A percentile compares a stretch with the other conserved stretches of the same genome.
Conservation (phyloP, 1,139 yeast species). For the Nakaseomyces kungkrabaensis region DNA sequence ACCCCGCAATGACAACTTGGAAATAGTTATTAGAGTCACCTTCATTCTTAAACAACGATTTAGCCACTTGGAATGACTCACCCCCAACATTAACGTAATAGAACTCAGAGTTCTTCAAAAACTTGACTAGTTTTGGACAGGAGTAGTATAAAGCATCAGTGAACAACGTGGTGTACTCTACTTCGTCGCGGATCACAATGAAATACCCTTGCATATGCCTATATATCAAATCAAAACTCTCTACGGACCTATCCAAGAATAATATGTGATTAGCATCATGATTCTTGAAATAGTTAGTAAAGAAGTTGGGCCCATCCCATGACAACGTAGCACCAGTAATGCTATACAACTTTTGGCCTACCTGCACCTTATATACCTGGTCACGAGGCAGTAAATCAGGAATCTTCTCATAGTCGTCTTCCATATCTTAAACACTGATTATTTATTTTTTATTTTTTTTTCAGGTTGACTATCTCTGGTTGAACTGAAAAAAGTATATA, state of each 20-base stretch:
- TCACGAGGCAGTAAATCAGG: conserved; percentile 52
- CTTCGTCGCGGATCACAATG: conserved; percentile 46
- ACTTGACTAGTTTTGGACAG: conserved; percentile 42
- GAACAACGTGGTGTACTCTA: conserved; percentile 49
- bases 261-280: conserved; percentile 27
- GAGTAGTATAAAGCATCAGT: conserved; percentile 64
- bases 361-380: conserved; percentile 56
- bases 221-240: conserved; percentile 53
- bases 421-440: neutral
- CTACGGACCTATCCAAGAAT: conserved; percentile 63
- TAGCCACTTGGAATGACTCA: conserved; percentile 46
- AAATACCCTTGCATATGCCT: conserved; percentile 69
- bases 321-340: conserved; percentile 72
- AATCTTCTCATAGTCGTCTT: conserved; percentile 28
- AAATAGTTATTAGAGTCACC: conserved; percentile 75
- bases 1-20: conserved; percentile 44
- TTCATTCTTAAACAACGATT: conserved; percentile 38
- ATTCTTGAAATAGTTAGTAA: conserved; percentile 34
- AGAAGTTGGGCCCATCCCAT: conserved; percentile 53
- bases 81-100: conserved; percentile 56
- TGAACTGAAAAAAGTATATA: neutral
- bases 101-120: conserved; percentile 40
- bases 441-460: neutral
- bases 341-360: conserved; percentile 50
- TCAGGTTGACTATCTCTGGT: neutral